Evolutionary conservation across 441 rosid species (phyloP).

Genomic region (Capsella rubella): DNA sequence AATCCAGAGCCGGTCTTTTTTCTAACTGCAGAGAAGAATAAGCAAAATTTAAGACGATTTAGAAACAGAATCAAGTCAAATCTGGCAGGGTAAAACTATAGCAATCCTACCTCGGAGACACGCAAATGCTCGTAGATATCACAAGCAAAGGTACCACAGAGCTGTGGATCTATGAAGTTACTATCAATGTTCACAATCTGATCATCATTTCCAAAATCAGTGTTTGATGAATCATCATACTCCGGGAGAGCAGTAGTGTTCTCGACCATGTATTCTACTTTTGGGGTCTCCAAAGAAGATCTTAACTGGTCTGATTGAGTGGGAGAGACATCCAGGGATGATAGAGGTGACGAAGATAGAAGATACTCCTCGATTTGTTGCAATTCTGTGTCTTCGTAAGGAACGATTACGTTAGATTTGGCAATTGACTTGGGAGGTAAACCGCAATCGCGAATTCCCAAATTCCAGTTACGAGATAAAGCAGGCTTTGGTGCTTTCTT

Average conservation of each 20-base stretch:
- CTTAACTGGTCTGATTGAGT: conserved; percentile 63
- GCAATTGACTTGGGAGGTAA: conserved; percentile 51
- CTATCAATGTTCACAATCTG: conserved; percentile 62
- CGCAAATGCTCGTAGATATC: conserved; percentile 90
- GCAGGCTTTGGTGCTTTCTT: conserved; percentile 44
- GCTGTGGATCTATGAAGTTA: conserved; percentile 73
- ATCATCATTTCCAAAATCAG: conserved; percentile 57
- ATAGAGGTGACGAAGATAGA: conserved; percentile 36
- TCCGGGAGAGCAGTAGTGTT: conserved; percentile 67
- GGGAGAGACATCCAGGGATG: conserved; percentile 56
- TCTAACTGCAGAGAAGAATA: conserved; percentile 50
- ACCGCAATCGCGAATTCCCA: conserved; percentile 41
- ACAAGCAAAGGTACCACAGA: conserved; percentile 83
- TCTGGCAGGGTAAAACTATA: not conserved
- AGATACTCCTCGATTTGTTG: conserved; percentile 33
- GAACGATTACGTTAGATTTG: conserved; percentile 46
- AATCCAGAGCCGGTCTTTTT: conserved; percentile 85
- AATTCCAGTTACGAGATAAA: conserved; percentile 40
- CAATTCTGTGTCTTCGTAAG: conserved; percentile 23
- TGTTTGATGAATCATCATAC: conserved; percentile 26
- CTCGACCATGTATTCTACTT: conserved; percentile 68
- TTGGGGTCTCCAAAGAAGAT: conserved; percentile 75
- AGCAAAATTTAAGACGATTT: not conserved
- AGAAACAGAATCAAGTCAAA: conserved; percentile 25
- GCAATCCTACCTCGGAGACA: conserved; percentile 72